A percentile compares a stretch with the other conserved stretches of the same genome.
Conservation (phyloP, 192 early-diverging fungal species). For the Chytriomyces hyalinus region DNA sequence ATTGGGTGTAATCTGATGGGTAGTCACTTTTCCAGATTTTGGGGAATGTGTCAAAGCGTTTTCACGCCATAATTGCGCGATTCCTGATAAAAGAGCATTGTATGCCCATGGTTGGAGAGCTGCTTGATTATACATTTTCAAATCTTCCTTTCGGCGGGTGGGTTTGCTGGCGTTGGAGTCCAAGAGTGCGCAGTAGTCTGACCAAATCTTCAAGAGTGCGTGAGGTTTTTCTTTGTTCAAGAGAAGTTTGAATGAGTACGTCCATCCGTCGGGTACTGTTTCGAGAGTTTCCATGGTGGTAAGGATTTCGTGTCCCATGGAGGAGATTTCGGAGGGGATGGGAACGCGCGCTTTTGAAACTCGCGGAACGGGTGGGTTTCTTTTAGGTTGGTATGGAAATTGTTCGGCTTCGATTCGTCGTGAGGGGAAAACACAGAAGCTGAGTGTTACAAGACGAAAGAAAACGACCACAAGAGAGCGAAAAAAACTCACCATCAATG, state of each 20-base stretch:
- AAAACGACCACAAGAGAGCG: neutral
- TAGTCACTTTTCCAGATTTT: neutral
- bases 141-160: neutral
- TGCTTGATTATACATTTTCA: neutral
- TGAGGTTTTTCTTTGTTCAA: neutral
- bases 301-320: neutral
- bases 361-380: neutral
- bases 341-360: neutral
- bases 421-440: neutral
- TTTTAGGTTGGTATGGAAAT: constrained; percentile 10
- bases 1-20: neutral
- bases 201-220: neutral
- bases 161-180: neutral
- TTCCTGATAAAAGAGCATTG: constrained; percentile 13
- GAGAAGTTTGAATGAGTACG: constrained; percentile 9
- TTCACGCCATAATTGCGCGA: neutral
- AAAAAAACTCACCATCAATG: constrained; percentile 15
- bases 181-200: neutral
- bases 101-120: constrained; percentile 21
- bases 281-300: neutral
- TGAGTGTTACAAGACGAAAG: neutral
- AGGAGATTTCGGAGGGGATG: neutral
- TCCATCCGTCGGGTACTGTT: constrained; percentile 17
- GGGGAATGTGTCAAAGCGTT: neutral
- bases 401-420: constrained; percentile 1